Evolutionary conservation across 2,329 filamentous ascomycete species (phyloP), one percentile per base, ranked within the genome.

Genomic region (Penicillium brasilianum): DNA sequence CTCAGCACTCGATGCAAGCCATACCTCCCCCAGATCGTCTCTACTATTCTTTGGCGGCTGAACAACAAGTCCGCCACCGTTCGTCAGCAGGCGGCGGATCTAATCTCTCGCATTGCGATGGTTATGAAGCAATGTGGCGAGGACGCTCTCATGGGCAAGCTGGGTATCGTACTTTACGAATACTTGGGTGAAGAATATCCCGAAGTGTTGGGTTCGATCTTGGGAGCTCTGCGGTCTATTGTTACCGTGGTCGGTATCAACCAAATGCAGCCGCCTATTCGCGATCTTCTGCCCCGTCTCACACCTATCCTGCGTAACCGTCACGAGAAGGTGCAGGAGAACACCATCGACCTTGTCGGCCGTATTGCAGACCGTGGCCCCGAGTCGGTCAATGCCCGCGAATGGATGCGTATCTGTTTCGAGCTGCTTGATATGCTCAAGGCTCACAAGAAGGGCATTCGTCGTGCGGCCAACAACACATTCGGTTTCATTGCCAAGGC

Each of bases 341-440:
- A 99, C 78, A 98, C 95, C 0, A 98, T 99, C 71, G 95, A 99
- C 76, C 85, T 99, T 2, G 95, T 99, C 20, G 95, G 95, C 58
- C 94, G 95, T 83, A 98, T 99, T 70, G 95, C 96, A 16, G 95
- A 99, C 78, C 91, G 95, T 67, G 96, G 95, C 0, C 93, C 95
- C 1, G 95, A 99, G 78, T 94, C 91, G 65, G 95, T 99, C 75
- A 97, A 97, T 74, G 93, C 95, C 14, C 88, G 95, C 72, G 95
- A 99, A 79, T 99, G 95, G 95, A 99, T 99, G 96, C 89, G 95
- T 76, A 99, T 99, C 76, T 99, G 95, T 81, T 99, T 99, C 78
- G 95, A 99, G 81, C 84, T 99, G 57, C 87, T 99, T 32, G 95
- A 99, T 80, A 99, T 99, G 95, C 87, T 99, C 72, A 99, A 99